These are phyloP conservation scores for Scutellaria barbata DNA, from an alignment of 257 asterid genomes.

Conservation along the genomic window DNA sequence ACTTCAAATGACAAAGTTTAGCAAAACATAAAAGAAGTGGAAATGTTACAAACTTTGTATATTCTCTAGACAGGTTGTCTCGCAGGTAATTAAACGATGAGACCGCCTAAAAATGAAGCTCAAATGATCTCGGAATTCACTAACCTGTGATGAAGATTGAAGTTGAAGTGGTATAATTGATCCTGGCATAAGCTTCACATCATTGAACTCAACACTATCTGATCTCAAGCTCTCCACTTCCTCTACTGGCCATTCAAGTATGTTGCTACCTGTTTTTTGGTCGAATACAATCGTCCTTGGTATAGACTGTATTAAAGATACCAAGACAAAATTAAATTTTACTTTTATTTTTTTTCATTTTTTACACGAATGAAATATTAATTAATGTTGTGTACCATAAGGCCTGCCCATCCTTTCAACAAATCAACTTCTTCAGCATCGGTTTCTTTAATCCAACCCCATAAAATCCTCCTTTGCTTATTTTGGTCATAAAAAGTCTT, in stretches of 20 bases:
- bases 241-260: slow-evolving; percentile 82
- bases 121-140: too few relatives aligned
- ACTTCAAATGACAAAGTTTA: too few relatives aligned
- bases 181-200: slow-evolving; percentile 68
- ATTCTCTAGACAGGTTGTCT: too few relatives aligned
- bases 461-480: slow-evolving; percentile 61
- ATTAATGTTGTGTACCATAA: slow-evolving; percentile 48
- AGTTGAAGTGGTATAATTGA: slow-evolving; percentile 62
- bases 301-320: slow-evolving; percentile 47
- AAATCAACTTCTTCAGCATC: slow-evolving; percentile 60
- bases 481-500: slow-evolving; percentile 72
- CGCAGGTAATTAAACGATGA: too few relatives aligned
- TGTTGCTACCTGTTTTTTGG: slow-evolving; percentile 56
- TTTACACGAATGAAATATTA: too few relatives aligned
- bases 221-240: slow-evolving; percentile 77
- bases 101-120: too few relatives aligned
- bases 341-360: too few relatives aligned
- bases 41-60: too few relatives aligned
- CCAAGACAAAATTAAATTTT: too few relatives aligned
- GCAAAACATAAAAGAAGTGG: too few relatives aligned
- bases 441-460: slow-evolving; percentile 80
- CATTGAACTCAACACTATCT: slow-evolving; percentile 43
- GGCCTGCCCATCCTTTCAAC: slow-evolving; percentile 68
- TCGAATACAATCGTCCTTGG: slow-evolving; percentile 73
- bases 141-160: slow-evolving; percentile 66